Evolutionary conservation across 345 rosid species (phyloP), one percentile per base, ranked within the genome.

Genomic region (Eutrema heterophyllum): DNA sequence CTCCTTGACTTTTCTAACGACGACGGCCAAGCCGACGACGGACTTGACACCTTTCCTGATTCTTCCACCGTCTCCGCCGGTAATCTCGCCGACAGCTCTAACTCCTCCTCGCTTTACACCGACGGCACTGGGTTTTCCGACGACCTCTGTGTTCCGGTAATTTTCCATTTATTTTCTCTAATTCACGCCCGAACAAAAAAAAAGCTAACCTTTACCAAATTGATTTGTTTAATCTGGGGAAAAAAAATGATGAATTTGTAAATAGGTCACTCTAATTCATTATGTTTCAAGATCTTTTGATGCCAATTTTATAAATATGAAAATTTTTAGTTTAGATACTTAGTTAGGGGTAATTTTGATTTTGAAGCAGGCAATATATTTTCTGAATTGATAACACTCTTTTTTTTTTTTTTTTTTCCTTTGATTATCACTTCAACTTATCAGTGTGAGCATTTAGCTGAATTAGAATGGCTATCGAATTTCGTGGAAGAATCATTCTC

Each of bases 401-500:
- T 3, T 41, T 40, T 6, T 27, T 39, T 49, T 38, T 1, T 14
- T 40, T 7, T 18, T 29, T 36, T 6, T 21, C 44, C 30, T 64
- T 18, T 52, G 15, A 41, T 51, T 5, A 53, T 33, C 29, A 63
- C 39, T 70, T 70, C 24, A 41, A 64, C 60, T 54, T 1, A 16
- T 50, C 83, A 93, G 98, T 82, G 82, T 55, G 99, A 95, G 15
- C 94, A 95, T 55, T 80, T 95, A 75, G 98, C 96, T 51, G 98
- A 95, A 84, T 84, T 95, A 6, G 99, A 95, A 83, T 95, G 99
- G 99, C 79, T 95, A 52, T 95, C 99, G 2, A 95, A 92, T 79
- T 81, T 95, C 74, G 96, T 86, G 73, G 99, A 95, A 82, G 98
- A 95, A 79, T 87, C 99, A 27, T 95, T 95, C 80, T 86, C 98